Base-by-base conservation (phyloP, 2,329 filamentous ascomycete species). In the Tricladium varicosporioides region DNA sequence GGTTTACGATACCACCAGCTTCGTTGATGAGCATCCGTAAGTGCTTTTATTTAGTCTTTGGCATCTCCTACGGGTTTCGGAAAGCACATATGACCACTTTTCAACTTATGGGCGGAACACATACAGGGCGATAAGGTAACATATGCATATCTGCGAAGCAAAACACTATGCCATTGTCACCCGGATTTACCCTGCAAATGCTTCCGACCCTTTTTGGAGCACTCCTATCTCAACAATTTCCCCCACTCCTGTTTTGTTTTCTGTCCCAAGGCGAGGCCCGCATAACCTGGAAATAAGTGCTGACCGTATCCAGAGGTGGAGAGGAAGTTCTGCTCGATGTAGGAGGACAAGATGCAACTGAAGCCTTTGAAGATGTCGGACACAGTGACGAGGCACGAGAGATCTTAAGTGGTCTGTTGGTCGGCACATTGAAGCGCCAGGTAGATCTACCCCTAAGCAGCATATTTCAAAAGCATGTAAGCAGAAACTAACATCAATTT, bases 361-460 rank as follows among this genome's bases (percentile, higher is more conserved):
- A 97, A 79, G 93, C 94, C 61, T 99, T 99, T 74, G 94, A 99
- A 80, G 94, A 99, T 77, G 94, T 99, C 71, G 94, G 94, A 72
- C 94, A 99, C 88, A 95, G 90, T 70, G 94, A 99, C 76, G 94
- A 99, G 82, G 94, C 94, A 66, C 88, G 94, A 66, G 93, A 97
- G 80, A 93, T 96, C 66, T 86, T 99, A 57, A 86, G 88, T 32
- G 84, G 85, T 70, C 79, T 96, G 64, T 76, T 86, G 52, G 82
- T 94, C 65, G 92, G 91, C 64, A 80, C 72, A 40, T 76, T 97
- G 74, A 95, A 96, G 86, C 84, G 91, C 74, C 73, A 83, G 80
- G 91, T 95, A 82, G 7, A 27, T 3, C 22, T 27, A 27, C 22
- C 22, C 22, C 22, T 7, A 27, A 27, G 22, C 22, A 16, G 43